phyloP scores from a whole-genome alignment of 2,329 filamentous ascomycete species.

The Fusarium marasasianum region DNA sequence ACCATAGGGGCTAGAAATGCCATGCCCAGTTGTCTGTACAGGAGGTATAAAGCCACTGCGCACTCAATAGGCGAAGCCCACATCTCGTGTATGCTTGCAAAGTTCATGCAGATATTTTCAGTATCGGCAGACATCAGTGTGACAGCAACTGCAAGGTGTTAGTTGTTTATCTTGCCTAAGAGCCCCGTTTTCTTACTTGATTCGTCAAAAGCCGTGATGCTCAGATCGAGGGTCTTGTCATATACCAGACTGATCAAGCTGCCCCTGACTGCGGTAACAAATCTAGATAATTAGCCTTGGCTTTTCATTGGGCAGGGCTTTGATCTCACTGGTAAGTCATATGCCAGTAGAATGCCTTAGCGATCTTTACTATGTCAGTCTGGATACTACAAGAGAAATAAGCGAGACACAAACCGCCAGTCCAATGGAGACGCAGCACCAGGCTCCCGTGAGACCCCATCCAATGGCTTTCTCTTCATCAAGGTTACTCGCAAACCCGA shows the following conservation, averaged over 20 bases:
- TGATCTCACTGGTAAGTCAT: conserved; percentile 6
- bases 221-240: conserved; percentile 10
- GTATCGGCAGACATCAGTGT: conserved; percentile 24
- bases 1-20: conserved; percentile 7
- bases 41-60: conserved; percentile 12
- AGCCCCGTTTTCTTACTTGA: background rate
- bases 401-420: background rate
- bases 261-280: conserved; percentile 3
- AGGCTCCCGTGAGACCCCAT: conserved; percentile 11
- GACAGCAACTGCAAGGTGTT: background rate
- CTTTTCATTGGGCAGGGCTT: background rate
- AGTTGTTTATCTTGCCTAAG: background rate
- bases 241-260: conserved; percentile 10
- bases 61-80: conserved; percentile 21
- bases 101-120: conserved; percentile 10
- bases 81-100: conserved; percentile 11
- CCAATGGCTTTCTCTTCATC: conserved; percentile 1
- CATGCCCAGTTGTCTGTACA: conserved; percentile 11
- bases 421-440: conserved; percentile 5
- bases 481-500: background rate
- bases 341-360: conserved; percentile 11
- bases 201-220: conserved; percentile 18
- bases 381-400: background rate
- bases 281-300: background rate
- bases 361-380: background rate